Evolutionary conservation across 257 asterid genomes (phyloP), one percentile per base, ranked within the genome.

Genomic region (Coffea eugenioides): DNA sequence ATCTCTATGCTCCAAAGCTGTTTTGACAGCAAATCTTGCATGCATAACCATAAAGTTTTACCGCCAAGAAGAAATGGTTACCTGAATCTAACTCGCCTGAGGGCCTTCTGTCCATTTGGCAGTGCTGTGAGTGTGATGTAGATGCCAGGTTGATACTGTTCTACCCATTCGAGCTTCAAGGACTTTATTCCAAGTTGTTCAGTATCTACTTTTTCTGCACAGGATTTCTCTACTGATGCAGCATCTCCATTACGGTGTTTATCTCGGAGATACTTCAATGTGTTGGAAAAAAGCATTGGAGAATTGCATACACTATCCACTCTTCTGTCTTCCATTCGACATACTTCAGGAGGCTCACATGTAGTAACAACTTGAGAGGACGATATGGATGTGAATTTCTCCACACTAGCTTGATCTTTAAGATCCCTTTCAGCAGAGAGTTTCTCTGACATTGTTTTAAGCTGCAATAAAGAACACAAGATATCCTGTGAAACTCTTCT

Each of bases 11-110:
- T 69, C 18, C 49, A 0, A 36, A 0, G 15, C 48, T 66, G 6
- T 12, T 23, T 54, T 69, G 46, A 31, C 61, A 13, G 62, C 59
- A 69, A 15, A 49, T 72, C 36, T 18, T 18, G 71, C 46, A 66
- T 51, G 59, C 79, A 75, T 36, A 57, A 54, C 1, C 16, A 62
- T 10, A 31, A 43, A 43, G 25, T 16, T 71, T 39, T 18, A 77
- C 49, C 7, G 76, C 61, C 43, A 20, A 73, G 45, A 74, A 64
- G 36, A 64, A 45, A 70, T 43, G 21, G 79, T 76, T 86, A 88
- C 91, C 91, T 88, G 87, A 88, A 88, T 71, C 87, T 80, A 46
- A 88, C 86, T 62, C 90, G 82, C 78, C 79, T 81, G 84, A 86
- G 91, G 74, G 77, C 87, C 43, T 74, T 84, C 75, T 80, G 82